These are phyloP conservation scores for Typha latifolia DNA, from an alignment of 176 grass and related monocot species.

Conservation along the genomic window DNA sequence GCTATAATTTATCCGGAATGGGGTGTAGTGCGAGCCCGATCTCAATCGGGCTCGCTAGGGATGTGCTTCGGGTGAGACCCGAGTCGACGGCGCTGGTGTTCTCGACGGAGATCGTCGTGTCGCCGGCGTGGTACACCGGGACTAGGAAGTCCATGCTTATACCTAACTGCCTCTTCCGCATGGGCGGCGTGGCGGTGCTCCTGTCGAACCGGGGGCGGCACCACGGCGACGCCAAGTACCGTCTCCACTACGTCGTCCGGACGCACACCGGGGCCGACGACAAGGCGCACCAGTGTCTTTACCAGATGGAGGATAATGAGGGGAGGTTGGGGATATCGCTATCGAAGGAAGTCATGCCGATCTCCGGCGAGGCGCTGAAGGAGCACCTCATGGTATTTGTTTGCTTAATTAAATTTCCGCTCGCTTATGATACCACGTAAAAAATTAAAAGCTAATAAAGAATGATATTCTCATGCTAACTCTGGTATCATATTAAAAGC, in stretches of 20 bases:
- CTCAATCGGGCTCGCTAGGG: background rate
- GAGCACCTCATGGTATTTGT: background rate
- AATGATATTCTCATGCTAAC: too few relatives aligned
- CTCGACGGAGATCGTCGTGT: background rate
- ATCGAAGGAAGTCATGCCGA: background rate
- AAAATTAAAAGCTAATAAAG: too few relatives aligned
- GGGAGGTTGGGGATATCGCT: background rate
- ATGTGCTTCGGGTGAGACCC: background rate
- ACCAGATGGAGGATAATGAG: background rate
- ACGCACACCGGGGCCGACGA: slow-evolving; percentile 5
- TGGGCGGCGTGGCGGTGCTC: background rate
- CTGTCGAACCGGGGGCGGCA: background rate
- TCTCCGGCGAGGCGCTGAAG: background rate
- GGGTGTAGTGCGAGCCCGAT: background rate
- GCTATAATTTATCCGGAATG: slow-evolving; percentile 1
- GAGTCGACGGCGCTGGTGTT: background rate
- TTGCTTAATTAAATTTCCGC: too few relatives aligned
- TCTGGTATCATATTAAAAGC: too few relatives aligned
- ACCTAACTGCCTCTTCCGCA: background rate
- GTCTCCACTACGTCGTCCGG: background rate
- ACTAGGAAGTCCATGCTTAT: background rate
- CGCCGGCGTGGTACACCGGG: background rate
- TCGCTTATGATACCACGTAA: too few relatives aligned
- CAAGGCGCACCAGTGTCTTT: background rate
- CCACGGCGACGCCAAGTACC: background rate